A percentile compares a stretch with the other conserved stretches of the same genome.
phyloP scores from a whole-genome alignment of 2,329 filamentous ascomycete species.

The Diplodia seriata region DNA sequence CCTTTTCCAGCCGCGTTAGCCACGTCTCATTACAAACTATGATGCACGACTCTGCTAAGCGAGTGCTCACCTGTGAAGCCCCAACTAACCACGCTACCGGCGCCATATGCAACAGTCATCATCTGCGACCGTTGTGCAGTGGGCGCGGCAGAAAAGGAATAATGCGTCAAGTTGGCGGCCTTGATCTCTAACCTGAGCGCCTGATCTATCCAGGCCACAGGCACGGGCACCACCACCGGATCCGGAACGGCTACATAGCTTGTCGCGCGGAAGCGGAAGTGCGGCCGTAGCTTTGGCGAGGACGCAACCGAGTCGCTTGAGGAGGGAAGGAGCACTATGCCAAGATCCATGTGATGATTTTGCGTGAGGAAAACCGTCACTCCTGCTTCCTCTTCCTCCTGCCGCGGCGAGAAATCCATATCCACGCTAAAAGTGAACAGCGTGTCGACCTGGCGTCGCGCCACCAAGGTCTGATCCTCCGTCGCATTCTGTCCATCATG shows the following conservation, averaged over 20 bases:
- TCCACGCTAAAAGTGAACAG: constrained; percentile 60
- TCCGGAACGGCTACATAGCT: constrained; percentile 51
- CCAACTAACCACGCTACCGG: constrained; percentile 42
- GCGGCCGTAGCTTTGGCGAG: constrained; percentile 36
- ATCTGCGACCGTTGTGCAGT: constrained; percentile 34
- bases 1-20: constrained; percentile 43
- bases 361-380: constrained; percentile 60
- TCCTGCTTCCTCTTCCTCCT: constrained; percentile 58
- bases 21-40: not conserved
- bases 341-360: constrained; percentile 60
- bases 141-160: constrained; percentile 43
- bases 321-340: constrained; percentile 41
- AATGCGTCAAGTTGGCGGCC: constrained; percentile 56
- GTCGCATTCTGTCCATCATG: constrained; percentile 59
- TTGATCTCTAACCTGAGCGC: constrained; percentile 52
- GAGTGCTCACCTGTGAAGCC: constrained; percentile 37
- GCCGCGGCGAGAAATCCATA: constrained; percentile 52
- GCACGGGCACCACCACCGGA: constrained; percentile 49
- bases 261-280: constrained; percentile 56
- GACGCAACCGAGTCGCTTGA: constrained; percentile 27
- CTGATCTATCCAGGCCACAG: constrained; percentile 47
- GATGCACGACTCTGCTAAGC: not conserved
- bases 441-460: constrained; percentile 62
- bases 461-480: constrained; percentile 61
- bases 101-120: constrained; percentile 38